Evolutionary conservation across 768 basidiomycete genomes (phyloP).

Genomic region (Pholiota conissans): DNA sequence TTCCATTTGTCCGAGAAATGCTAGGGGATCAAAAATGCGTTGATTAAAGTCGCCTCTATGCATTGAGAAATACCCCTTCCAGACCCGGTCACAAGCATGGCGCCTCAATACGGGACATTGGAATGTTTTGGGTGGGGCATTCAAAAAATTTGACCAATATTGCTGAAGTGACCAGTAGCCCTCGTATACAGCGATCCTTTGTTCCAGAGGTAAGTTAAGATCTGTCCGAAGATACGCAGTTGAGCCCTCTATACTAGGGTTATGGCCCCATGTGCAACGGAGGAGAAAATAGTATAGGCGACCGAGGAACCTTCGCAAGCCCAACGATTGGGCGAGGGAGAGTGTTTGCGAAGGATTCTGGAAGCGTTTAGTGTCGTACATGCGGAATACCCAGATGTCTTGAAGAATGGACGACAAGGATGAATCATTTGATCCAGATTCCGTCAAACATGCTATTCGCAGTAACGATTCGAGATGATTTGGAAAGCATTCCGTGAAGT

Average conservation of each 20-base stretch:
- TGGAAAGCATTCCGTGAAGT: not conserved
- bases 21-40: not conserved
- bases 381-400: conserved; percentile 1
- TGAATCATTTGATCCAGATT: not conserved
- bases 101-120: no score
- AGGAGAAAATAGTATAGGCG: not conserved
- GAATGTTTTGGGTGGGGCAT: not conserved
- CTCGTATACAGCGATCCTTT: not conserved
- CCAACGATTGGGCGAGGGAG: not conserved
- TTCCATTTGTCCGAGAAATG: no score
- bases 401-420: not conserved
- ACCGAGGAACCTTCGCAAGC: not conserved
- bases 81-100: not conserved
- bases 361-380: not conserved
- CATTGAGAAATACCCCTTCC: not conserved
- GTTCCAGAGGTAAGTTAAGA: not conserved
- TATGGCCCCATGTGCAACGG: not conserved
- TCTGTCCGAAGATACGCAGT: not conserved
- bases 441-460: not conserved
- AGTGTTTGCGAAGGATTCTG: not conserved
- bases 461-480: not conserved
- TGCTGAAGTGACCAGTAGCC: conserved; percentile 5
- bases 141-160: not conserved
- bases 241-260: not conserved
- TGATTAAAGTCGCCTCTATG: not conserved